Conservation (phyloP, 306 rosid genomes). For the Glycine soja region DNA sequence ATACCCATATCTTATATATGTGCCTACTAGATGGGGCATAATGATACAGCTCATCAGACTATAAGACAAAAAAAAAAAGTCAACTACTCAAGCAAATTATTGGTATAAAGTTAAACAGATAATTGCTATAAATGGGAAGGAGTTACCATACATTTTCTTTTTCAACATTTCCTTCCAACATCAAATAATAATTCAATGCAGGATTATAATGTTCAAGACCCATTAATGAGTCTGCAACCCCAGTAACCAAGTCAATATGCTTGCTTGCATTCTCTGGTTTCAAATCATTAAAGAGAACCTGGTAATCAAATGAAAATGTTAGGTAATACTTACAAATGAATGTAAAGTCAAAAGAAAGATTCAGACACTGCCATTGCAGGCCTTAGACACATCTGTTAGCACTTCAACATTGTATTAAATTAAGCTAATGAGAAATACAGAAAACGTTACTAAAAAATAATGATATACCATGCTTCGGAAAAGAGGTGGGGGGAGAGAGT, state of each 20-base stretch:
- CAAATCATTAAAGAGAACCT: slow-evolving; percentile 66
- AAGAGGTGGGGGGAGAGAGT: not conserved
- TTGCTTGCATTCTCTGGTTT: slow-evolving; percentile 57
- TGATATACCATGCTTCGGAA: not conserved
- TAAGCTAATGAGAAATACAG: not conserved
- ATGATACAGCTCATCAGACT: slow-evolving; percentile 20
- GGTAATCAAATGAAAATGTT: slow-evolving; percentile 41
- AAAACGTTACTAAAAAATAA: not conserved
- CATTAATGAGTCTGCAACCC: slow-evolving; percentile 73
- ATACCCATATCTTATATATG: not conserved
- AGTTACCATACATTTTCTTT: slow-evolving; percentile 54
- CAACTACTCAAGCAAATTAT: slow-evolving; percentile 33
- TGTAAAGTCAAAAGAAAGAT: slow-evolving; percentile 16
- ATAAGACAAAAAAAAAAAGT: not conserved
- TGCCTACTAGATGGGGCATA: not conserved
- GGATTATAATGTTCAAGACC: slow-evolving; percentile 63
- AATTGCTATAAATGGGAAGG: slow-evolving; percentile 21
- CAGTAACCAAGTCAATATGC: slow-evolving; percentile 61
- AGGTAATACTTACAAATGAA: slow-evolving; percentile 38
- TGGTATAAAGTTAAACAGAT: slow-evolving; percentile 11
- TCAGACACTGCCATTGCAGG: slow-evolving; percentile 15
- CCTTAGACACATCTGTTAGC: slow-evolving; percentile 29
- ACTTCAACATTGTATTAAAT: slow-evolving; percentile 14
- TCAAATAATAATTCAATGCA: slow-evolving; percentile 77
- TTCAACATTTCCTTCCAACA: slow-evolving; percentile 56